These are phyloP conservation scores for Microbotryomycetes sp. DNA, from an alignment of 1,284 basidiomycete genomes.

Conservation along the genomic window DNA sequence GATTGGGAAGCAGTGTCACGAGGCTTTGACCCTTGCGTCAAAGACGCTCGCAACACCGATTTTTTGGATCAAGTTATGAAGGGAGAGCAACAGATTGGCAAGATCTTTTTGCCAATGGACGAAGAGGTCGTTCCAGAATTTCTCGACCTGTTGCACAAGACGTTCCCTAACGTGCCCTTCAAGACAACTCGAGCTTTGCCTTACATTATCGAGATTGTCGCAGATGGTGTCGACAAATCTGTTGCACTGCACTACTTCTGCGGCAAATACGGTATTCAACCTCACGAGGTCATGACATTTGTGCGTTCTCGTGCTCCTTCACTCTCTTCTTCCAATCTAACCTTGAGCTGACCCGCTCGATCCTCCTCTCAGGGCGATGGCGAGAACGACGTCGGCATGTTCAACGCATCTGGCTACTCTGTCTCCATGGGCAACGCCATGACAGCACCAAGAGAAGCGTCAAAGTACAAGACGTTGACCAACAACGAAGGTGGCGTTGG, in stretches of 20 bases:
- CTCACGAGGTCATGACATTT: constrained; percentile 33
- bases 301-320: background rate
- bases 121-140: constrained; percentile 32
- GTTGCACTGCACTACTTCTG: constrained; percentile 34
- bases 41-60: constrained; percentile 29
- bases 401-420: constrained; percentile 29
- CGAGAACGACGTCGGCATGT: constrained; percentile 35
- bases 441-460: constrained; percentile 23
- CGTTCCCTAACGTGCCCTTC: constrained; percentile 31
- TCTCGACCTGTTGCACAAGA: constrained; percentile 28
- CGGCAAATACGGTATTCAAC: constrained; percentile 28
- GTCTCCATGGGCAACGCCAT: constrained; percentile 34
- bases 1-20: constrained; percentile 34
- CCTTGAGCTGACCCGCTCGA: background rate
- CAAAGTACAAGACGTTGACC: constrained; percentile 15
- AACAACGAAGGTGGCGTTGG: constrained; percentile 32
- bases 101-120: constrained; percentile 36
- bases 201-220: constrained; percentile 36
- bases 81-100: constrained; percentile 28
- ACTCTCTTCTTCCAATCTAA: background rate
- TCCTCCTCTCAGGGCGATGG: constrained; percentile 21
- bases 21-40: constrained; percentile 33
- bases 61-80: constrained; percentile 31
- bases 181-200: constrained; percentile 35
- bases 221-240: constrained; percentile 35